Conservation (phyloP, 225 moss, liverwort and hornwort species). For the Polytrichum formosum region DNA sequence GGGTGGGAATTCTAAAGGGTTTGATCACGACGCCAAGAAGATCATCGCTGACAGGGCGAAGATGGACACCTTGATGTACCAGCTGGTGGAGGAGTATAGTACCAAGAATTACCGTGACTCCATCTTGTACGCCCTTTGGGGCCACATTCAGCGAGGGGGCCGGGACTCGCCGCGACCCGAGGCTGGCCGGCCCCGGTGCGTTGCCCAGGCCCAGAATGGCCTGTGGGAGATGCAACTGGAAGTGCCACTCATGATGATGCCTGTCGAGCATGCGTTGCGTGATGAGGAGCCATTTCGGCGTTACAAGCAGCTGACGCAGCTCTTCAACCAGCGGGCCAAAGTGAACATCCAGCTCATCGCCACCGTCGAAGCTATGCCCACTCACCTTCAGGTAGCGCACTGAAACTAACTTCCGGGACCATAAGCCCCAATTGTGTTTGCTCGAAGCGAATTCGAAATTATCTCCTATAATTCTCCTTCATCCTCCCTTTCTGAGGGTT, state of each 20-base stretch:
- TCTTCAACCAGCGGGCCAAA: constrained; percentile 42
- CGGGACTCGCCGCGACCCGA: constrained; percentile 12
- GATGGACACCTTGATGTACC: constrained; percentile 53
- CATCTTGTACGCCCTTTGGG: constrained; percentile 51
- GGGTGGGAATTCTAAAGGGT: neutral
- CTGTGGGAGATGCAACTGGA: constrained; percentile 52
- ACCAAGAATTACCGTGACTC: constrained; percentile 53
- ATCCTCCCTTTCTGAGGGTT: too few relatives aligned
- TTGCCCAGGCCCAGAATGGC: constrained; percentile 50
- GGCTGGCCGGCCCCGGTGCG: constrained; percentile 27
- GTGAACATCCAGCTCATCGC: constrained; percentile 47
- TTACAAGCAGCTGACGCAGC: constrained; percentile 41
- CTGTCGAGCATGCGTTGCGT: constrained; percentile 37
- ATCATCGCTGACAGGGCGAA: constrained; percentile 30
- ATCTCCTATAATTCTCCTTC: too few relatives aligned
- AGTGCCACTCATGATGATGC: constrained; percentile 48
- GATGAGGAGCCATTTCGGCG: constrained; percentile 46
- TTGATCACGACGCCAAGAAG: constrained; percentile 26
- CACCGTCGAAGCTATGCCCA: constrained; percentile 35
- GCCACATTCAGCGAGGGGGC: constrained; percentile 44
- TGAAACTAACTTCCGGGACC: too few relatives aligned
- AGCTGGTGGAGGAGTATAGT: constrained; percentile 51
- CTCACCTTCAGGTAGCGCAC: constrained; percentile 29
- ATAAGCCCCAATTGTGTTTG: too few relatives aligned
- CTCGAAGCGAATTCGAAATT: too few relatives aligned